Evolutionary conservation across 202 grass and related monocot species (phyloP), one percentile per base, ranked within the genome.

Genomic region (Eragrostis tef): DNA sequence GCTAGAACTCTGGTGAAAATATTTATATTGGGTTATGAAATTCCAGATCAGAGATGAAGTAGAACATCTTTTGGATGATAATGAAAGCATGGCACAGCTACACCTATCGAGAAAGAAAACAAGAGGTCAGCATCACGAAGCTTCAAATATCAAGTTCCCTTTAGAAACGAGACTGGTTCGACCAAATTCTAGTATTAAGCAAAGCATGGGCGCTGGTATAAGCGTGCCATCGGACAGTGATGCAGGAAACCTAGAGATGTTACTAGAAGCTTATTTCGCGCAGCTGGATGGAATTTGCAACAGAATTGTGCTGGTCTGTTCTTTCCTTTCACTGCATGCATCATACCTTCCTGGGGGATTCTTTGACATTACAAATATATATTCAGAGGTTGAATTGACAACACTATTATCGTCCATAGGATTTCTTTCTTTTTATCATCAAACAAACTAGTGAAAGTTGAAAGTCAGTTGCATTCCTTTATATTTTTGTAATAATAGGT

Each of bases 211-310:
- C 47, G 61, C 82, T 47, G 62, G 49, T 64, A 71, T 73, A 6
- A 85, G 73, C 59, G 66, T 53, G 1, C 63, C 74, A 70, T 42
- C 79, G 46, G 84, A 89, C 48, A 79, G 57, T 16, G 73, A 85
- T 80, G 77, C 61, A 31, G 92, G 84, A 66, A 81, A 87, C 39
- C 84, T 94, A 65, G 92, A 89, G 80, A 91, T 94, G 77, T 71
- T 94, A 53, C 80, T 94, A 42, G 91, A 94, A 67, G 89, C 80
- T 43, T 94, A 94, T 70, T 94, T 94, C 91, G 91, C 82, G 81
- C 92, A 94, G 80, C 63, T 94, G 80, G 92, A 87, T 80, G 92
- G 88, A 21, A 91, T 84, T 64, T 88, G 73, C 15, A 94, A 87
- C 73, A 85, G 70, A 79, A 89, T 91, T n/a, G 79, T 83, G 54